Percentiles rank a stretch among this genome's conserved stretches.
phyloP scores from a whole-genome alignment of 2,329 filamentous ascomycete genomes.

The Mycosphaerella arachidis region DNA sequence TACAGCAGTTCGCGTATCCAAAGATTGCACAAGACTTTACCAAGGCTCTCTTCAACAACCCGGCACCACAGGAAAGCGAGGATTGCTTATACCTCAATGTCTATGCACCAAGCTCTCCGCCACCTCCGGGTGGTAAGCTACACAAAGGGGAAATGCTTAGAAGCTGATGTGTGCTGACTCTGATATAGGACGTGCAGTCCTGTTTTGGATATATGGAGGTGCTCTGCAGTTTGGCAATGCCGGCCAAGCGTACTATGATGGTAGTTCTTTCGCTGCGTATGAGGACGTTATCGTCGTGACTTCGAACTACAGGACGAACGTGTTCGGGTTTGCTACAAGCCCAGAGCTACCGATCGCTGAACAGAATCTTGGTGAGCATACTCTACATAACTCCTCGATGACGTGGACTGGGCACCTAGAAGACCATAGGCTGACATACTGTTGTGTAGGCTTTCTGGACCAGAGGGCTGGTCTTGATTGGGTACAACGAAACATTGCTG shows the following conservation, averaged over 20 bases:
- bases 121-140: slow-evolving; percentile 21
- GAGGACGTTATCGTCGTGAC: slow-evolving; percentile 36
- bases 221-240: slow-evolving; percentile 31
- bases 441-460: slow-evolving; percentile 33
- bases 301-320: slow-evolving; percentile 34
- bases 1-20: slow-evolving; percentile 33
- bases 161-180: background rate
- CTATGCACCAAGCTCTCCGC: slow-evolving; percentile 29
- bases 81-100: slow-evolving; percentile 36
- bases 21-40: slow-evolving; percentile 27
- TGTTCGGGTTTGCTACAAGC: slow-evolving; percentile 40
- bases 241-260: slow-evolving; percentile 30
- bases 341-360: slow-evolving; percentile 33
- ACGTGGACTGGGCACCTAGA: no score
- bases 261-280: slow-evolving; percentile 31
- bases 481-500: slow-evolving; percentile 36
- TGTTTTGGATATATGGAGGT: slow-evolving; percentile 37
- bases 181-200: slow-evolving; percentile 21
- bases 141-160: background rate
- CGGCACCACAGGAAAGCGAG: slow-evolving; percentile 31
- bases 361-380: slow-evolving; percentile 26
- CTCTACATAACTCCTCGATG: no score
- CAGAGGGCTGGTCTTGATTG: slow-evolving; percentile 36
- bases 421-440: background rate
- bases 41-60: slow-evolving; percentile 31